Conservation (phyloP, 2,329 filamentous ascomycete genomes). For the Ambrosiella xylebori region DNA sequence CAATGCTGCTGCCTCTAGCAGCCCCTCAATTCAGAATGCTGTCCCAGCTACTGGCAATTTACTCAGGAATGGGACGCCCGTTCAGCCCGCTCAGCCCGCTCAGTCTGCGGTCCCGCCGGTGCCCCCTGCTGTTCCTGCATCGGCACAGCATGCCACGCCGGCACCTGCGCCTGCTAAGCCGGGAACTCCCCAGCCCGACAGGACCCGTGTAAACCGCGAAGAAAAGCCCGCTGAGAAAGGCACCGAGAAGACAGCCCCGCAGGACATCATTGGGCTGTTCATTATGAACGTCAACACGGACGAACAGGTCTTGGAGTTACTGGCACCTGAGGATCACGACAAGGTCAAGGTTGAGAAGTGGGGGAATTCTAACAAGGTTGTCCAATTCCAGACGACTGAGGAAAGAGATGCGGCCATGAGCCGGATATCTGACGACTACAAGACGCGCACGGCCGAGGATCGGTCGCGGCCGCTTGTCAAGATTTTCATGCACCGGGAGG, state of each 20-base stretch:
- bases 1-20: constrained; percentile 17
- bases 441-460: constrained; percentile 47
- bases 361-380: constrained; percentile 65
- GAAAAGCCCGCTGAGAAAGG: constrained; percentile 42
- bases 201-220: constrained; percentile 27
- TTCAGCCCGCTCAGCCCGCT: constrained; percentile 12
- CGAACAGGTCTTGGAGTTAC: constrained; percentile 66
- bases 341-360: constrained; percentile 76
- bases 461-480: constrained; percentile 68
- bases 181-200: constrained; percentile 32
- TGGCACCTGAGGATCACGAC: constrained; percentile 62
- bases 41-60: constrained; percentile 13
- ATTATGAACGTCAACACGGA: constrained; percentile 72
- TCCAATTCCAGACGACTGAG: constrained; percentile 63
- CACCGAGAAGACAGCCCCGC: constrained; percentile 35
- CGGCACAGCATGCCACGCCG: constrained; percentile 16
- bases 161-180: constrained; percentile 16
- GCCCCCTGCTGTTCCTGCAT: constrained; percentile 19
- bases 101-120: constrained; percentile 14
- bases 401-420: constrained; percentile 68
- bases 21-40: constrained; percentile 17
- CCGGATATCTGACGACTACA: constrained; percentile 57
- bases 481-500: constrained; percentile 57
- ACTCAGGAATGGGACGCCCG: constrained; percentile 13
- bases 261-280: constrained; percentile 71